Percentiles rank a stretch among this genome's conserved stretches.
phyloP scores from a whole-genome alignment of 768 basidiomycete species.

The Mycena galopus region DNA sequence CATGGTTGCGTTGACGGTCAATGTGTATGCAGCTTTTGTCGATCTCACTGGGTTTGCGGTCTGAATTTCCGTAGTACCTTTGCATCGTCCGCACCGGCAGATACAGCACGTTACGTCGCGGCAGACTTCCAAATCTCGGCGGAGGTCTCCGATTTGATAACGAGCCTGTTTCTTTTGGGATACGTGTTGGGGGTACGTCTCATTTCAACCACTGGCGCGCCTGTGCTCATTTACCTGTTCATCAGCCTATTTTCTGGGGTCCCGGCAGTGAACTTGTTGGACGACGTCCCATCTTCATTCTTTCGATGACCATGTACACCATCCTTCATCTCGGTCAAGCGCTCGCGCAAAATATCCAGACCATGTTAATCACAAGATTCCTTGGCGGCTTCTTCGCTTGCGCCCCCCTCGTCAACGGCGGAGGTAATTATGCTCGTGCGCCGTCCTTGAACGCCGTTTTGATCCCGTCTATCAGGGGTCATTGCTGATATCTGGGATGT shows the following conservation, averaged over 20 bases:
- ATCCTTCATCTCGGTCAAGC: conserved; percentile 73
- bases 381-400: conserved; percentile 74
- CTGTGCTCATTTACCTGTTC: background rate
- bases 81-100: background rate
- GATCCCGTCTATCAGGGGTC: conserved; percentile 48
- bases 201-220: too few relatives aligned
- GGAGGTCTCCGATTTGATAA: background rate
- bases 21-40: too few relatives aligned
- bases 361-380: conserved; percentile 71
- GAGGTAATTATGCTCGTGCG: conserved; percentile 47
- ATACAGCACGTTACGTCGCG: background rate
- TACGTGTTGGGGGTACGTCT: background rate
- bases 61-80: background rate
- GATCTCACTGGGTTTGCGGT: too few relatives aligned
- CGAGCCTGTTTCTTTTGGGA: background rate
- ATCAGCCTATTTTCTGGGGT: conserved; percentile 68
- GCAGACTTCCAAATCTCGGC: background rate
- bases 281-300: conserved; percentile 62
- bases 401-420: conserved; percentile 69
- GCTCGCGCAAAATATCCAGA: conserved; percentile 69
- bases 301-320: conserved; percentile 65
- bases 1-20: background rate
- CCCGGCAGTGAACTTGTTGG: conserved; percentile 73
- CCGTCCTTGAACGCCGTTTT: background rate
- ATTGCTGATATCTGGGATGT: conserved; percentile 73